Percentiles rank a stretch among this genome's conserved stretches.
Conservation (phyloP, 495 filamentous ascomycete species). For the Alectoria sarmentosa region DNA sequence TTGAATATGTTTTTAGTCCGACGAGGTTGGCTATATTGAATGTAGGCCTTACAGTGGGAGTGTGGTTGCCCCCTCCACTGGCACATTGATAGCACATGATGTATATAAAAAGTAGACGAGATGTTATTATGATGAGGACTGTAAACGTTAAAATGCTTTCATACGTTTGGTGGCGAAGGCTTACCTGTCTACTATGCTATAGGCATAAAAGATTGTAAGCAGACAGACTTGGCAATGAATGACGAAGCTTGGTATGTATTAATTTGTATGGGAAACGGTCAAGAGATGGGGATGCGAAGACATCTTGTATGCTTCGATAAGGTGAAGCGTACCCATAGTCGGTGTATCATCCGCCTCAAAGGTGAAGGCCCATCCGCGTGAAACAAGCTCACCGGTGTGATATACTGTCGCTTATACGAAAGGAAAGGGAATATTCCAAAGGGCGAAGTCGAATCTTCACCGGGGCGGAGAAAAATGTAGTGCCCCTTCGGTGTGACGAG, state of each 20-base stretch:
- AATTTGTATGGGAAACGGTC: neutral
- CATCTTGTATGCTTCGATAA: neutral
- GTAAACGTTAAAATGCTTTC: neutral
- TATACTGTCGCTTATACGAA: neutral
- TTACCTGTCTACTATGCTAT: neutral
- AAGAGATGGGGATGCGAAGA: neutral
- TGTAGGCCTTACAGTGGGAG: neutral
- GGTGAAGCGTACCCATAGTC: neutral
- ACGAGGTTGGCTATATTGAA: neutral
- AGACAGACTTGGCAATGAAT: neutral
- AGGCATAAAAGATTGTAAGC: neutral
- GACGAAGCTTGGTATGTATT: neutral
- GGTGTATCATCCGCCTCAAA: neutral
- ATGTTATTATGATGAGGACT: neutral
- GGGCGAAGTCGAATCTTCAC: neutral
- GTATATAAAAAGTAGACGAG: neutral
- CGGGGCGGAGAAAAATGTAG: neutral
- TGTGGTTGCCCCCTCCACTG: too few relatives aligned
- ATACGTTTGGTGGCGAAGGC: neutral
- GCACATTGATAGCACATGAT: neutral
- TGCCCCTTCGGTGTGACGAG: slow-evolving; percentile 2
- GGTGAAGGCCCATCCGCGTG: neutral
- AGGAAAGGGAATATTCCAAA: slow-evolving; percentile 3
- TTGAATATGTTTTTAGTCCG: neutral
- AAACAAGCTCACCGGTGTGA: slow-evolving; percentile 1